These are phyloP conservation scores for Gossypium laxum DNA, from an alignment of 441 rosid species.

Conservation along the genomic window DNA sequence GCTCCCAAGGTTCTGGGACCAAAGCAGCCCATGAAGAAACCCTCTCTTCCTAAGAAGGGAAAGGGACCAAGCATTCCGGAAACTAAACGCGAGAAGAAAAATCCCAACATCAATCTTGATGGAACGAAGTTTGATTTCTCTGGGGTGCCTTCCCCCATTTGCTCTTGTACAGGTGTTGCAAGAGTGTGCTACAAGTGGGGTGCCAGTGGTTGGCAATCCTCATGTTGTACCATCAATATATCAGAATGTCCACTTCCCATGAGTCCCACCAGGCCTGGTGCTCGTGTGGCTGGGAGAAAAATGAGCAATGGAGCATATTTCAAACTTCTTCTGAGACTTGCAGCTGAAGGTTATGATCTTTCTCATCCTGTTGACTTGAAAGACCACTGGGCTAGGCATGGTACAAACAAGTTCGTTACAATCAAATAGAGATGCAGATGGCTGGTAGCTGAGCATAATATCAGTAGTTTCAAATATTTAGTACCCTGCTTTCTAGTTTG, in stretches of 20 bases:
- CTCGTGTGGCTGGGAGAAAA: constrained; percentile 57
- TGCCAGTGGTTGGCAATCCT: constrained; percentile 61
- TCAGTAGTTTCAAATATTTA: constrained; percentile 15
- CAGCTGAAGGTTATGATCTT: constrained; percentile 45
- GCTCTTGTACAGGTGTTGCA: constrained; percentile 51
- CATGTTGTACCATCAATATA: constrained; percentile 46
- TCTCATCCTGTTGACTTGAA: constrained; percentile 49
- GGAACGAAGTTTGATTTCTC: constrained; percentile 36
- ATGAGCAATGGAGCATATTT: constrained; percentile 60
- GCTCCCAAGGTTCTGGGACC: constrained; percentile 27
- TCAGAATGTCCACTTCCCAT: constrained; percentile 52
- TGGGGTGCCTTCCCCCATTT: constrained; percentile 44
- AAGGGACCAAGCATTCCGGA: constrained; percentile 29
- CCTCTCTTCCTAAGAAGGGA: constrained; percentile 24
- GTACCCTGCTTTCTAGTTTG: constrained; percentile 11
- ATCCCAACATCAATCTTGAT: constrained; percentile 29
- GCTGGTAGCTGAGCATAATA: not conserved
- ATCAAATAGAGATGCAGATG: constrained; percentile 27
- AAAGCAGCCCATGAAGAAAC: constrained; percentile 34
- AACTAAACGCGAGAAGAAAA: constrained; percentile 38
- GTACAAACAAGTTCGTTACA: constrained; percentile 59
- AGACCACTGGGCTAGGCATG: constrained; percentile 59
- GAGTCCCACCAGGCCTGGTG: constrained; percentile 39
- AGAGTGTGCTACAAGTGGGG: constrained; percentile 60
- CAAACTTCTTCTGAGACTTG: constrained; percentile 46